Evolutionary conservation across 169 alveolate genomes (phyloP).

Genomic region (Theileria orientalis): DNA sequence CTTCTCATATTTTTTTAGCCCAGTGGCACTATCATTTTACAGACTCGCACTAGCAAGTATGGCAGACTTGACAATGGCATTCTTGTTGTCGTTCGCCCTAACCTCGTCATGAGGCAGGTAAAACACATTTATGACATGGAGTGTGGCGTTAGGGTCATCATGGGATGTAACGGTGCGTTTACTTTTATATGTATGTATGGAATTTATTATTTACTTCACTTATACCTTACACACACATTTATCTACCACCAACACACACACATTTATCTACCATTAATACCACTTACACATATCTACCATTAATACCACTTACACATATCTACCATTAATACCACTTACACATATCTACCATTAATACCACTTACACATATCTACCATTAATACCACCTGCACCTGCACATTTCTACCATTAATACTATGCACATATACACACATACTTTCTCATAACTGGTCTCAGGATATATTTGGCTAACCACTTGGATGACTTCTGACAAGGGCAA

Average conservation of each 20-base stretch:
- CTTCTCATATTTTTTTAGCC: conserved; percentile 7
- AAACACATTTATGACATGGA: conserved; percentile 84
- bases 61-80: conserved; percentile 89
- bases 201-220: conserved; percentile 73
- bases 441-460: not conserved
- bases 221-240: conserved; percentile 22
- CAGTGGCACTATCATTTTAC: conserved; percentile 83
- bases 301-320: too few species aligned
- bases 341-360: too few species aligned
- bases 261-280: too few species aligned
- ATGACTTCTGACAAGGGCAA: not conserved
- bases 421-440: too few species aligned
- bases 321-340: too few species aligned
- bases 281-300: too few species aligned
- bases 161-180: conserved; percentile 89
- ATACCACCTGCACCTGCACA: too few species aligned
- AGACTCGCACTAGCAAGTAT: conserved; percentile 88
- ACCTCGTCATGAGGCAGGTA: conserved; percentile 82
- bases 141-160: conserved; percentile 80
- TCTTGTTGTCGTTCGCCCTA: conserved; percentile 81
- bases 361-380: too few species aligned
- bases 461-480: conserved; percentile 44
- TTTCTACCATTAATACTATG: too few species aligned
- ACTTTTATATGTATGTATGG: too few species aligned
- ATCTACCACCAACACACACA: too few species aligned